These are phyloP conservation scores for Hyphodiscus sp. DNA, from an alignment of 2,329 filamentous ascomycete species.

Conservation along the genomic window DNA sequence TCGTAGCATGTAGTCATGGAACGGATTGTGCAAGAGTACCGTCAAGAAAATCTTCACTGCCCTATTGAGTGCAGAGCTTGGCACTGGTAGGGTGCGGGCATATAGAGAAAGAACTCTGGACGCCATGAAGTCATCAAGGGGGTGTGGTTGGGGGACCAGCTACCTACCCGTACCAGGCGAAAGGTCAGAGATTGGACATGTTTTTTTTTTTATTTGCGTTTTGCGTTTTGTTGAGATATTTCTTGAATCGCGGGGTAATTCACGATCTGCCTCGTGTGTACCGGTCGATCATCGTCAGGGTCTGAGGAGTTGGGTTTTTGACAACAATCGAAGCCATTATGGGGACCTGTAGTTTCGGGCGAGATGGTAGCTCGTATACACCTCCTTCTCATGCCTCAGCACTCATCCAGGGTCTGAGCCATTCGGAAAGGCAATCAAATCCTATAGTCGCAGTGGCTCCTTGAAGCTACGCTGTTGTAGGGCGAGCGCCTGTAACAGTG, in stretches of 20 bases:
- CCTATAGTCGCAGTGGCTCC: neutral
- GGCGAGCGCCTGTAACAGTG: no score
- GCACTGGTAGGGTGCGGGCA: no score
- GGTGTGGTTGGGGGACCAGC: neutral
- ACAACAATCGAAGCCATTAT: neutral
- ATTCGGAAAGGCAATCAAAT: neutral
- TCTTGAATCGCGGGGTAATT: neutral
- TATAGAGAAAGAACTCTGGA: no score
- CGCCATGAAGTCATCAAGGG: neutral
- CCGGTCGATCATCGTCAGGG: neutral
- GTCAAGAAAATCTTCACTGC: neutral
- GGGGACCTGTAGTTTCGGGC: neutral
- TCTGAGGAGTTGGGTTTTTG: neutral
- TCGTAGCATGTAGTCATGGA: no score
- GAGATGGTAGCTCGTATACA: neutral
- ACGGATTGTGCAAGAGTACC: neutral
- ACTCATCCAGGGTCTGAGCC: neutral
- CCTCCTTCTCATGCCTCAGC: neutral
- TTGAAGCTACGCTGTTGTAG: neutral
- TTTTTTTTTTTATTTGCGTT: neutral
- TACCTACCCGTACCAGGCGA: neutral
- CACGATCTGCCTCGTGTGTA: neutral
- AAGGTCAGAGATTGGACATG: neutral
- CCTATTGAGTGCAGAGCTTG: no score
- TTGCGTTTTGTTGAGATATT: neutral